These are phyloP conservation scores for Phoenix roebelenii DNA, from an alignment of 176 grass and related monocot genomes.

Conservation along the genomic window DNA sequence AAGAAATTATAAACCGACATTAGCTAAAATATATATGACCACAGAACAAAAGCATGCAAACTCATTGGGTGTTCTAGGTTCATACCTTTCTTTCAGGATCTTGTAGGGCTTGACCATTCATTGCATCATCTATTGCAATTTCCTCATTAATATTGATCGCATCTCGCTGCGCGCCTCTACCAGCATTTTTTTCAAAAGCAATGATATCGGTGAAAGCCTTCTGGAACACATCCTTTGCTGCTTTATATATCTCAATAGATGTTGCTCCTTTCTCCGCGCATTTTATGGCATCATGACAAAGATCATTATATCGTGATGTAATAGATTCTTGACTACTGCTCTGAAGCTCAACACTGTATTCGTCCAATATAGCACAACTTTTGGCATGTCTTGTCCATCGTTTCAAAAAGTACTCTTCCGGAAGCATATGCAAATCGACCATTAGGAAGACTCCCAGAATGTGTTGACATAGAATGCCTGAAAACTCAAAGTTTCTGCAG, in stretches of 20 bases:
- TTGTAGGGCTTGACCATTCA: conserved; percentile 54
- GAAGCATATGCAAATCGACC: conserved; percentile 53
- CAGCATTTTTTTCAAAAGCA: conserved; percentile 58
- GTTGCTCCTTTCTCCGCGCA: conserved; percentile 59
- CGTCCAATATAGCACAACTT: conserved; percentile 39
- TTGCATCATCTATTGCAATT: conserved; percentile 58
- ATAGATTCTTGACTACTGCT: conserved; percentile 43
- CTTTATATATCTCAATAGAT: conserved; percentile 50
- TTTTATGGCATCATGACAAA: conserved; percentile 64
- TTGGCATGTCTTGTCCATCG: conserved; percentile 77
- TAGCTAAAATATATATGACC: background rate
- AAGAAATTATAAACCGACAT: background rate
- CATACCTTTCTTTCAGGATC: conserved; percentile 72
- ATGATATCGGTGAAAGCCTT: conserved; percentile 76
- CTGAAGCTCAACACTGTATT: conserved; percentile 23
- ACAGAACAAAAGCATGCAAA: background rate
- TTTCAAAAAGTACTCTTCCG: conserved; percentile 60
- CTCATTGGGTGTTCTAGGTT: background rate
- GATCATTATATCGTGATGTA: conserved; percentile 41
- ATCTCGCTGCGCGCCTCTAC: conserved; percentile 48
- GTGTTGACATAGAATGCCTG: conserved; percentile 88
- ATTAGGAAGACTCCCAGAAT: conserved; percentile 83
- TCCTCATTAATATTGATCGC: conserved; percentile 92
- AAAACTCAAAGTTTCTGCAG: conserved; percentile 78
- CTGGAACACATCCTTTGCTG: conserved; percentile 71